These are phyloP conservation scores for Entomortierella beljakovae DNA, from an alignment of 192 early-diverging fungal species.

Conservation along the genomic window DNA sequence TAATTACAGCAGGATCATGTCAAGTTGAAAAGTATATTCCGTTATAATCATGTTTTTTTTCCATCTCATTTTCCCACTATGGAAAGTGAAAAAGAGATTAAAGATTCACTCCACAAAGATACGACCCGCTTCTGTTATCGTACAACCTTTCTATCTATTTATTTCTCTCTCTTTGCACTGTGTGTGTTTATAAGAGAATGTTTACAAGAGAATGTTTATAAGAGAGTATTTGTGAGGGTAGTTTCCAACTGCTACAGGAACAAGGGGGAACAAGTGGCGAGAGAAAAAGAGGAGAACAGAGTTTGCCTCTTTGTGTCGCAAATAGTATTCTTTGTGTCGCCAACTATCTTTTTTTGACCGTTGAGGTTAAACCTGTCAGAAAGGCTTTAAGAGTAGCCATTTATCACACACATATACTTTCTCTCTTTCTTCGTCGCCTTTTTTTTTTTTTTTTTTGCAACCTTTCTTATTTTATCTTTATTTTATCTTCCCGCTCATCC, in stretches of 20 bases:
- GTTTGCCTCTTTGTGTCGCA: background rate
- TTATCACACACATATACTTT: background rate
- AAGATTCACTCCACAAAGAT: background rate
- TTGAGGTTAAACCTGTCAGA: background rate
- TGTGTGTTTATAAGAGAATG: background rate
- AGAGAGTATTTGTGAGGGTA: background rate
- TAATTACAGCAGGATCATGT: too few species aligned
- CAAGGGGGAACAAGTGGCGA: background rate
- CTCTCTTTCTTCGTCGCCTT: constrained; percentile 5
- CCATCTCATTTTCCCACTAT: constrained; percentile 24
- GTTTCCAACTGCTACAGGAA: background rate
- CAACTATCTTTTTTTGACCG: constrained; percentile 2
- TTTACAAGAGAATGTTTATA: background rate
- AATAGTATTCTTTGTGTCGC: background rate
- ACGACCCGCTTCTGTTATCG: background rate
- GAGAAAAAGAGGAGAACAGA: background rate
- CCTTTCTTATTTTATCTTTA: background rate
- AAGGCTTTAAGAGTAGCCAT: too few species aligned
- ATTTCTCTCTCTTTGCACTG: background rate
- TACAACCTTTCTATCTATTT: background rate
- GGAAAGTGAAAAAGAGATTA: background rate
- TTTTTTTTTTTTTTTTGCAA: background rate
- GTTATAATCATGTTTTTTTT: background rate
- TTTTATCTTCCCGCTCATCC: too few species aligned
- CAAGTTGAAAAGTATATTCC: too few species aligned